phyloP scores from a whole-genome alignment of 208 protist genomes.

The Herpetomonas samuelpessoai region DNA sequence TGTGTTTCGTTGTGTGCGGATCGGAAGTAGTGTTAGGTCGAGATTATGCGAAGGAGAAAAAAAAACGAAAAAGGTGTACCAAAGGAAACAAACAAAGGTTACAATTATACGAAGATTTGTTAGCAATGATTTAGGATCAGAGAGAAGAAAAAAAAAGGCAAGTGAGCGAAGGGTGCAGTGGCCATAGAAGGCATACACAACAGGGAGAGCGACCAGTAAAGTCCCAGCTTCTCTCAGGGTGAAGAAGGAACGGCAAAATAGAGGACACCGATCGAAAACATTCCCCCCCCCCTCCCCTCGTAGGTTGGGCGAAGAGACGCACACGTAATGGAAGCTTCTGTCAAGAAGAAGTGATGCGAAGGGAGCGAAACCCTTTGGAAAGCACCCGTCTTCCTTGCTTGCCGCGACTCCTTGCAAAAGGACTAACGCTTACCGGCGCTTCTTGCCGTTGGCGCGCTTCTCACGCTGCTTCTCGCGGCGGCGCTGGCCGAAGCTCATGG shows the following conservation, averaged over 20 bases:
- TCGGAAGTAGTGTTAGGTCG: conserved; percentile 16
- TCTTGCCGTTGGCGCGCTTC: conserved; percentile 17
- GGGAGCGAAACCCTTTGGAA: too few relatives aligned
- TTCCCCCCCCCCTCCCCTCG: too few relatives aligned
- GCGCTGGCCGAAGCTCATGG: conserved; percentile 73
- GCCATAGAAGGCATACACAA: too few relatives aligned
- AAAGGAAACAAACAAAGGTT: conserved; percentile 6
- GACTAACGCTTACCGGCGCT: too few relatives aligned
- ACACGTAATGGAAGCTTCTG: too few relatives aligned
- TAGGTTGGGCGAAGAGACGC: too few relatives aligned
- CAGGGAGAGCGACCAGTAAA: too few relatives aligned
- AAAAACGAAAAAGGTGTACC: conserved; percentile 6
- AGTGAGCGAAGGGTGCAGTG: too few relatives aligned
- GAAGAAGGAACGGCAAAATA: conserved; percentile 11
- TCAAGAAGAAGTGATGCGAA: too few relatives aligned
- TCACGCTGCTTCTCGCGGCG: conserved; percentile 45
- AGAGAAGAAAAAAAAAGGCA: conserved; percentile 11
- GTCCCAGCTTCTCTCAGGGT: too few relatives aligned
- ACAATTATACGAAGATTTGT: conserved; percentile 1
- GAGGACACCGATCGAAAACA: conserved; percentile 5
- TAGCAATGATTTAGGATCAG: conserved; percentile 1
- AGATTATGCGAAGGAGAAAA: neutral
- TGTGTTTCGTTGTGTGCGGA: conserved; percentile 2
- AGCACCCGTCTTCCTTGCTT: too few relatives aligned
- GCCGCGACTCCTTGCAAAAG: neutral